Evolutionary conservation across 306 rosid genomes (phyloP).

Genomic region (Cucurbita pepo): DNA sequence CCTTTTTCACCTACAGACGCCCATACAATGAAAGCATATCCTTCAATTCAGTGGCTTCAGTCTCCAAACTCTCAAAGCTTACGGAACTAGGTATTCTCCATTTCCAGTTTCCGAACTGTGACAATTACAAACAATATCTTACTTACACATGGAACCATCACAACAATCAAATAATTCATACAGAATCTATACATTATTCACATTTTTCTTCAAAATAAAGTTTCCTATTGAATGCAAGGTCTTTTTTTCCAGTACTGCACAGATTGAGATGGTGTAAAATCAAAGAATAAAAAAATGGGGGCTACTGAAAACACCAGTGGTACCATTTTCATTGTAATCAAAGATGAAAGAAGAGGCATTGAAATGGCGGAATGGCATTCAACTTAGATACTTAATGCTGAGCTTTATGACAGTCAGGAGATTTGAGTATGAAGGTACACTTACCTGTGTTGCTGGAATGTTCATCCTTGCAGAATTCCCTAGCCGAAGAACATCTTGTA

Average conservation of each 20-base stretch:
- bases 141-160: neutral
- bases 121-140: neutral
- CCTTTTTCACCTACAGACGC: constrained; percentile 21
- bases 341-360: neutral
- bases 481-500: constrained; percentile 80
- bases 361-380: neutral
- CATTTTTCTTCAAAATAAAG: neutral
- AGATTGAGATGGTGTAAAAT: neutral
- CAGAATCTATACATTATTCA: neutral
- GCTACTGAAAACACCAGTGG: neutral
- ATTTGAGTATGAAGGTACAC: neutral
- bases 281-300: neutral
- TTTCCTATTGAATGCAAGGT: neutral
- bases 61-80: constrained; percentile 59
- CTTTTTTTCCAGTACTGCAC: neutral
- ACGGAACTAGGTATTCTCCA: constrained; percentile 59
- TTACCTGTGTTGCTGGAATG: constrained; percentile 93
- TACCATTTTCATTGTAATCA: too few relatives aligned
- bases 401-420: neutral
- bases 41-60: constrained; percentile 48
- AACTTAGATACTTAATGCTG: neutral
- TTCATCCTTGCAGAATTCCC: constrained; percentile 91
- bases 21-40: constrained; percentile 52
- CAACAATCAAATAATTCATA: neutral
- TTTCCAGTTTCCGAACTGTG: constrained; percentile 88